phyloP scores from a whole-genome alignment of 2,329 filamentous ascomycete genomes.

The Pestalotiopsis sp. region DNA sequence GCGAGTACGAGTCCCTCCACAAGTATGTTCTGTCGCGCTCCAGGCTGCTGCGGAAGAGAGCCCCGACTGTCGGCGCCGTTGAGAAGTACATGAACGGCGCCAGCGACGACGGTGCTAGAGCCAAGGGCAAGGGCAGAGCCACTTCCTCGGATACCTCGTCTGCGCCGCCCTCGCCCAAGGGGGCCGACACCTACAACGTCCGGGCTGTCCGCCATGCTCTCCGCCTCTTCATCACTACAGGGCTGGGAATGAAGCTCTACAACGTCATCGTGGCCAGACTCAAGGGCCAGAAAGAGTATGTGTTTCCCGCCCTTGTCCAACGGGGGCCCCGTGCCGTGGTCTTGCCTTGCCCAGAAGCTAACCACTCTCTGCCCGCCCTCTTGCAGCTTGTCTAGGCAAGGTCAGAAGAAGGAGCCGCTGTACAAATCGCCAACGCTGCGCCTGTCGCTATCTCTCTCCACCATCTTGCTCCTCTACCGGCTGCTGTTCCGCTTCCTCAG shows the following conservation, averaged over 20 bases:
- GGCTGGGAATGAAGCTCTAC: conserved; percentile 65
- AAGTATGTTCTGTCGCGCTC: conserved; percentile 80
- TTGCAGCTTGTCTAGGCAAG: not conserved
- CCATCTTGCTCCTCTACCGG: conserved; percentile 86
- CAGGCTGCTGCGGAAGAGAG: conserved; percentile 54
- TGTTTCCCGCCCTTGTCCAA: conserved; percentile 14
- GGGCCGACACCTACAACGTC: conserved; percentile 68
- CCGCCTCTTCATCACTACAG: conserved; percentile 69
- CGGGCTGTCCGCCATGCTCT: conserved; percentile 71
- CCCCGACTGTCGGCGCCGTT: conserved; percentile 59
- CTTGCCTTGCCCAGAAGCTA: conserved; percentile 1
- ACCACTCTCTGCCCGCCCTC: not conserved
- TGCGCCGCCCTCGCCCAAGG: conserved; percentile 22
- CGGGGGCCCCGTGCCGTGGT: not conserved
- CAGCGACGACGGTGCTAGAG: conserved; percentile 28
- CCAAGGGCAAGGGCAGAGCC: conserved; percentile 26
- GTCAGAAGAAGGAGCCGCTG: conserved; percentile 51
- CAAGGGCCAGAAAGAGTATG: conserved; percentile 48
- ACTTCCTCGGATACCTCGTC: conserved; percentile 13
- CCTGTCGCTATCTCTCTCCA: conserved; percentile 79
- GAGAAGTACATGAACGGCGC: conserved; percentile 55
- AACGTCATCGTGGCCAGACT: conserved; percentile 53
- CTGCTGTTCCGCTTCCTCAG: conserved; percentile 89
- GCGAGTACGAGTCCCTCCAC: conserved; percentile 85
- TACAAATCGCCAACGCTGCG: conserved; percentile 72